A percentile compares a stretch with the other conserved stretches of the same genome.
These are phyloP conservation scores for Aspergillus taichungensis DNA, from an alignment of 495 filamentous ascomycete species.

Conservation along the genomic window DNA sequence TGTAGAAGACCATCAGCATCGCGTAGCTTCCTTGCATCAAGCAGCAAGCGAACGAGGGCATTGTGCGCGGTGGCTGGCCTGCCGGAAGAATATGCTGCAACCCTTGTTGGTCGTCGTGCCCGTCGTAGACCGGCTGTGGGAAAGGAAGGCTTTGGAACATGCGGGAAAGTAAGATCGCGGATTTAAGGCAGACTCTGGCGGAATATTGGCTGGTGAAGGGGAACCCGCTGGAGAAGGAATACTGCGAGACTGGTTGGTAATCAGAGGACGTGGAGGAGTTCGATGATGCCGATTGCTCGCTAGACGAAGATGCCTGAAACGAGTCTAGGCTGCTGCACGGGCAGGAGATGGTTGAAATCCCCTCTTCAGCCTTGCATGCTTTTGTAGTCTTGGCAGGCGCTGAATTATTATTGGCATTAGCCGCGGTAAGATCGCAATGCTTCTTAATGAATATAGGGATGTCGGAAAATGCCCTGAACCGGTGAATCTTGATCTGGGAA, in stretches of 20 bases:
- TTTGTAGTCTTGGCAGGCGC: conserved; percentile 19
- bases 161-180: conserved; percentile 42
- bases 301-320: conserved; percentile 25
- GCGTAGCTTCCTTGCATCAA: conserved; percentile 56
- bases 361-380: conserved; percentile 14
- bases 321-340: conserved; percentile 26
- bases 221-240: conserved; percentile 28
- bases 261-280: conserved; percentile 29
- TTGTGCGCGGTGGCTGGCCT: conserved; percentile 41
- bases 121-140: conserved; percentile 31
- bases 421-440: conserved; percentile 46
- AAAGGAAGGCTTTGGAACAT: conserved; percentile 43
- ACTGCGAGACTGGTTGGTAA: conserved; percentile 24
- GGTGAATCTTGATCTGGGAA: conserved; percentile 53
- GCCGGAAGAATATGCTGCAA: conserved; percentile 12
- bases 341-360: conserved; percentile 24
- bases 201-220: conserved; percentile 47
- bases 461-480: conserved; percentile 52
- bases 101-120: conserved; percentile 10
- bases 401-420: conserved; percentile 17
- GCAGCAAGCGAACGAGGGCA: conserved; percentile 54
- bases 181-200: conserved; percentile 44
- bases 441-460: conserved; percentile 50
- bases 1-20: conserved; percentile 48
- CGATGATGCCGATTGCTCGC: conserved; percentile 30